Conservation (phyloP, 2,329 filamentous ascomycete species). For the Stagonosporopsis chrysanthemi region DNA sequence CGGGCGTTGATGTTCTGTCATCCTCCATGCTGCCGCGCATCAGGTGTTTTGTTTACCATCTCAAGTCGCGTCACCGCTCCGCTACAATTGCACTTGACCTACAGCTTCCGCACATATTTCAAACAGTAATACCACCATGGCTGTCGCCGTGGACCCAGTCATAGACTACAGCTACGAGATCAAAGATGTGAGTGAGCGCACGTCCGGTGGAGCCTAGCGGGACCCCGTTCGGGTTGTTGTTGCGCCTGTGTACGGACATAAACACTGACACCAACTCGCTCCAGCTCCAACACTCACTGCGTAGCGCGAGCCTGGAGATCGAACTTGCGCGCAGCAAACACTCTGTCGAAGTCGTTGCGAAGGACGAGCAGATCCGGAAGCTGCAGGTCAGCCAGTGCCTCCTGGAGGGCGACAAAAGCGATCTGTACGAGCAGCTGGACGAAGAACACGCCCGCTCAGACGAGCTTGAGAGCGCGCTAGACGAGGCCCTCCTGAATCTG, state of each 20-base stretch:
- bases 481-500: conserved; percentile 56
- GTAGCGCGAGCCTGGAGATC: conserved; percentile 68
- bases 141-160: conserved; percentile 35
- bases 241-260: conserved; percentile 14
- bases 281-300: conserved; percentile 59
- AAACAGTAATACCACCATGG: conserved; percentile 37
- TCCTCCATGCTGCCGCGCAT: neutral
- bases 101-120: conserved; percentile 26
- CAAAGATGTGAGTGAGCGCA: conserved; percentile 43
- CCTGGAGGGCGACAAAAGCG: conserved; percentile 75
- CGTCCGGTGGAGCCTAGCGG: conserved; percentile 15
- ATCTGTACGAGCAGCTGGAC: conserved; percentile 69
- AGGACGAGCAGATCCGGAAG: conserved; percentile 77
- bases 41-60: conserved; percentile 44
- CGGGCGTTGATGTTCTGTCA: conserved; percentile 6
- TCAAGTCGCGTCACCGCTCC: conserved; percentile 42
- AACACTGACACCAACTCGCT: conserved; percentile 21
- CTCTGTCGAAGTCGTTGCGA: conserved; percentile 71
- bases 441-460: conserved; percentile 68
- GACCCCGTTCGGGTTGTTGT: conserved; percentile 4
- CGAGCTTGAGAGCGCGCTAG: conserved; percentile 59
- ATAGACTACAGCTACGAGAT: conserved; percentile 41
- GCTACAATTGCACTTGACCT: conserved; percentile 19
- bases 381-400: conserved; percentile 70
- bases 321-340: conserved; percentile 72